phyloP scores from a whole-genome alignment of 768 basidiomycete species.

The Suillus cothurnatus region DNA sequence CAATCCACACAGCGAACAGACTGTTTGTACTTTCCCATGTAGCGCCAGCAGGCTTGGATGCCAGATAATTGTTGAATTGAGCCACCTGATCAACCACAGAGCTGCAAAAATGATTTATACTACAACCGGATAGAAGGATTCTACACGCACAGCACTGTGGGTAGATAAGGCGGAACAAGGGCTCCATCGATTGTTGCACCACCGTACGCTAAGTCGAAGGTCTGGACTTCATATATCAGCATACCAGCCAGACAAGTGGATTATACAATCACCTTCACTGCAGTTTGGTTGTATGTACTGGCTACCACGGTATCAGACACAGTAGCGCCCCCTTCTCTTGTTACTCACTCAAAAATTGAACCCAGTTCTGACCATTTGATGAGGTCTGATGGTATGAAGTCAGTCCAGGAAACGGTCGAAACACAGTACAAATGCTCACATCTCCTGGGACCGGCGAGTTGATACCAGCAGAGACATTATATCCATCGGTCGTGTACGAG shows the following conservation, averaged over 20 bases:
- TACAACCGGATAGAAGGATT: neutral
- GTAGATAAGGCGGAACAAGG: conserved; percentile 54
- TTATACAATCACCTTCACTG: conserved; percentile 42
- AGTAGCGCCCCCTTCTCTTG: too few species aligned
- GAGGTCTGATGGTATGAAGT: conserved; percentile 44
- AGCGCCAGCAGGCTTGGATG: conserved; percentile 48
- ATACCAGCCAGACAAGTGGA: neutral
- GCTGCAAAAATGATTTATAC: conserved; percentile 14
- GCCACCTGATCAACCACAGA: conserved; percentile 58
- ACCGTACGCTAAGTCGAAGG: conserved; percentile 68
- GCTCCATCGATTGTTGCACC: conserved; percentile 65
- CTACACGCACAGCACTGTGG: conserved; percentile 53
- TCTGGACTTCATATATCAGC: conserved; percentile 32
- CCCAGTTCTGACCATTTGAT: conserved; percentile 68
- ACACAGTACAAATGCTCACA: conserved; percentile 35
- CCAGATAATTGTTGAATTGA: conserved; percentile 51
- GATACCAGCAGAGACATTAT: conserved; percentile 58
- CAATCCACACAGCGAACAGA: conserved; percentile 71
- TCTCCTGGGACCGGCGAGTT: conserved; percentile 52
- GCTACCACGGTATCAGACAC: conserved; percentile 32
- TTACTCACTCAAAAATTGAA: conserved; percentile 48
- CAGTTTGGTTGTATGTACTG: conserved; percentile 55
- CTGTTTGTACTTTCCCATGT: conserved; percentile 60
- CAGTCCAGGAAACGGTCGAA: conserved; percentile 1
- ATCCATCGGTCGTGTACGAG: conserved; percentile 62